Evolutionary conservation across 23 red algal species (phyloP).

Genomic region (Agarophyton chilense): DNA sequence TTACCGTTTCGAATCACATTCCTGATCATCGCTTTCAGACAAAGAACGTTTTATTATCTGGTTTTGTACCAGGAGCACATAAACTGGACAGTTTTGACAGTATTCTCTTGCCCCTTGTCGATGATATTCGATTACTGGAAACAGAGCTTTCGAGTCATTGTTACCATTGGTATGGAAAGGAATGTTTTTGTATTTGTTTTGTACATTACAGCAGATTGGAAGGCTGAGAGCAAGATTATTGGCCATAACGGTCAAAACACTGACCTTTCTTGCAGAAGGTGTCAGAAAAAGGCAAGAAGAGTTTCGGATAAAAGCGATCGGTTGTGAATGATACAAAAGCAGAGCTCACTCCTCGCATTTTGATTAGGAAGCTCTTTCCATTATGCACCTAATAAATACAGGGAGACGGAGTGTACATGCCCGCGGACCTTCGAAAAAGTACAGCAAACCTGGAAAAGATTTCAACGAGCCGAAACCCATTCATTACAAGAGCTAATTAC

Average conservation of each 20-base stretch:
- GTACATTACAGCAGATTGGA: slow-evolving; percentile 1
- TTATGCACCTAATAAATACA: background rate
- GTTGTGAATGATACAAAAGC: background rate
- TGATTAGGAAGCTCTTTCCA: no score
- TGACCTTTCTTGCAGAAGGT: background rate
- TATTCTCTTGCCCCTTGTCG: background rate
- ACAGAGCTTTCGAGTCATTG: background rate
- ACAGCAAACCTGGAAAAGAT: background rate
- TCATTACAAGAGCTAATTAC: background rate
- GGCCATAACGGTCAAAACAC: background rate
- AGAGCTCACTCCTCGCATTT: background rate
- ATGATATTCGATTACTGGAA: background rate
- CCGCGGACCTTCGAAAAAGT: background rate
- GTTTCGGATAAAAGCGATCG: background rate
- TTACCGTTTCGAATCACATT: background rate
- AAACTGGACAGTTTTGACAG: background rate
- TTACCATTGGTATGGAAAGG: background rate
- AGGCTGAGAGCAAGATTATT: background rate
- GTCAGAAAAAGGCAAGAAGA: background rate
- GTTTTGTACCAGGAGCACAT: background rate
- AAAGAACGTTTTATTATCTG: background rate
- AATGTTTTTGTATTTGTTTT: background rate
- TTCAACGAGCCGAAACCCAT: background rate
- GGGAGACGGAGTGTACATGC: background rate
- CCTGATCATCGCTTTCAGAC: background rate